Conservation (phyloP, 176 grass and related monocot genomes). For the Avena insularis region DNA sequence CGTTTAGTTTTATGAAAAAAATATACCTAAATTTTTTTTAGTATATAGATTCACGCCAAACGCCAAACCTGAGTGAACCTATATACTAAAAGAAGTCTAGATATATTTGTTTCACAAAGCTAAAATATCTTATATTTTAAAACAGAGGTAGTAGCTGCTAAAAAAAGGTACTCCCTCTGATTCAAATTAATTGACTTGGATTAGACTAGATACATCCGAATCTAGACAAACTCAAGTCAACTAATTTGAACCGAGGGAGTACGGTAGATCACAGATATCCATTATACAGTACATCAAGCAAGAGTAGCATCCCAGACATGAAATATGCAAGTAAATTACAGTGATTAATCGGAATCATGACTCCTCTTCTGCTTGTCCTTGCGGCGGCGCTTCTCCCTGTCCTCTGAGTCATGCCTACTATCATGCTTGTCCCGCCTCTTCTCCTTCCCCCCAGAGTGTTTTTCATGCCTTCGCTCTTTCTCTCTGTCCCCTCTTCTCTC, state of each 20-base stretch:
- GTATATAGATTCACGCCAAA: too few relatives aligned
- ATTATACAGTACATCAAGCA: slow-evolving; percentile 27
- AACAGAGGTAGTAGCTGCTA: background rate
- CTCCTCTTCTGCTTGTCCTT: slow-evolving; percentile 75
- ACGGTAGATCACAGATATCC: background rate
- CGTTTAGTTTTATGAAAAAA: too few relatives aligned
- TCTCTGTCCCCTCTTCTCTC: slow-evolving; percentile 56
- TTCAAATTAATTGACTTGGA: too few relatives aligned
- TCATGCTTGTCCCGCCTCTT: slow-evolving; percentile 68
- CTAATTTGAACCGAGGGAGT: too few relatives aligned
- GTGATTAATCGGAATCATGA: slow-evolving; percentile 63
- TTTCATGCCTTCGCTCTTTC: slow-evolving; percentile 51
- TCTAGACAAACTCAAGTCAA: too few relatives aligned
- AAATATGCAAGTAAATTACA: background rate
- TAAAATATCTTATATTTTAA: too few relatives aligned
- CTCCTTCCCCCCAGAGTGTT: slow-evolving; percentile 45
- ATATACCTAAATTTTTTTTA: too few relatives aligned
- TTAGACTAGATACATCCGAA: too few relatives aligned
- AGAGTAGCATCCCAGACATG: background rate
- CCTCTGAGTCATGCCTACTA: slow-evolving; percentile 55
- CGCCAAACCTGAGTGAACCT: too few relatives aligned
- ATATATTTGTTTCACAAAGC: too few relatives aligned
- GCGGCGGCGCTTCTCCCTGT: slow-evolving; percentile 53
- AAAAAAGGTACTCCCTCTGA: background rate
- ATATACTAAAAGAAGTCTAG: too few relatives aligned